A percentile compares a stretch with the other conserved stretches of the same genome.
Evolutionary conservation across 108 stramenopile species (phyloP).

Genomic region (Fistulifera pelliculosa): DNA sequence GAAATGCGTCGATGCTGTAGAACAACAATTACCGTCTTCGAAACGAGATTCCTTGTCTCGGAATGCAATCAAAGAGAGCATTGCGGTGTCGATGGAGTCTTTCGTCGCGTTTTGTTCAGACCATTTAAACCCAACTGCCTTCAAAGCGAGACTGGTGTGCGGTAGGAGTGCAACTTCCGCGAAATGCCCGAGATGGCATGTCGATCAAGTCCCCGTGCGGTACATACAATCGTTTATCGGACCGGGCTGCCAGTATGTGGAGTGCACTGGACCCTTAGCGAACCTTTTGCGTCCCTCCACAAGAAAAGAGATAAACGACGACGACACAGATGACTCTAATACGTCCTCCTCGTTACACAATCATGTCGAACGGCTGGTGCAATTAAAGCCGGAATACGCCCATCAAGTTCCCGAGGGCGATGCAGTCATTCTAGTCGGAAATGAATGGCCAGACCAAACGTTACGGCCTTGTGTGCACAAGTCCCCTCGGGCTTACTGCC

Average conservation of each 20-base stretch:
- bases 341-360: not conserved
- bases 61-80: too few species aligned
- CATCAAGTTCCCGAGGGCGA: slow-evolving; percentile 33
- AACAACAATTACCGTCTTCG: too few species aligned
- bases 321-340: not conserved
- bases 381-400: too few species aligned
- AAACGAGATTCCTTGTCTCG: too few species aligned
- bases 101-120: slow-evolving; percentile 2
- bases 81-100: not conserved
- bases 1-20: too few species aligned
- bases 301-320: slow-evolving; percentile 1
- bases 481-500: slow-evolving; percentile 20
- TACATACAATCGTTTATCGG: slow-evolving; percentile 39
- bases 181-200: slow-evolving; percentile 59
- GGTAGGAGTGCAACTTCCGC: slow-evolving; percentile 24
- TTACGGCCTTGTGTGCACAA: slow-evolving; percentile 31
- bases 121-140: slow-evolving; percentile 7
- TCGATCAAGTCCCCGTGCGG: slow-evolving; percentile 50
- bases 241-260: slow-evolving; percentile 42
- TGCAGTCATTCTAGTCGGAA: slow-evolving; percentile 42
- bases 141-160: slow-evolving; percentile 32
- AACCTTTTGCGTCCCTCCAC: too few species aligned
- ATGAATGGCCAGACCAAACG: slow-evolving; percentile 6
- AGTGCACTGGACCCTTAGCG: not conserved
- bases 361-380: too few species aligned